These are phyloP conservation scores for Gaeumannomyces tritici DNA, from an alignment of 2,329 filamentous ascomycete genomes.

Conservation along the genomic window DNA sequence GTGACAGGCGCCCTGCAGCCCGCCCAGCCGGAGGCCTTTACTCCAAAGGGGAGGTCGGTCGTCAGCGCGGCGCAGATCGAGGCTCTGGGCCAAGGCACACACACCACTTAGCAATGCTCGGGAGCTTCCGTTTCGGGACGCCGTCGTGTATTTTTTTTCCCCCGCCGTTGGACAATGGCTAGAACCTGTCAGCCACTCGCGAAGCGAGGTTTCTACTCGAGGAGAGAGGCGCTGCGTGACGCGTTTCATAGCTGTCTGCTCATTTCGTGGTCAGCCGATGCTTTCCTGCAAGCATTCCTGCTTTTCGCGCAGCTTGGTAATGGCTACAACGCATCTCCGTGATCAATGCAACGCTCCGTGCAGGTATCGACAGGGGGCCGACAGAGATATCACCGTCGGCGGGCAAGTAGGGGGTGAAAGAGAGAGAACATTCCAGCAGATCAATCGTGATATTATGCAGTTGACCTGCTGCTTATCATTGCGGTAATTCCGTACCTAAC, in stretches of 20 bases:
- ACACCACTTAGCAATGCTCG: not conserved
- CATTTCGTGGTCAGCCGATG: not conserved
- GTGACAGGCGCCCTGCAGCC: not conserved
- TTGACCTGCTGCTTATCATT: not conserved
- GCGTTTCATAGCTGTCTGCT: not conserved
- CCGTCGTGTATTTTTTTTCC: too few relatives aligned
- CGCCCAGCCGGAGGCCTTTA: not conserved
- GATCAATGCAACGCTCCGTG: too few relatives aligned
- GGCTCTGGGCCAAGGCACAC: not conserved
- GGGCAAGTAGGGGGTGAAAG: too few relatives aligned
- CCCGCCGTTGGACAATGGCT: not conserved
- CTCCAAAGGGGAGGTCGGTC: not conserved
- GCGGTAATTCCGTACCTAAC: not conserved
- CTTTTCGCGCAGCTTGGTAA: too few relatives aligned
- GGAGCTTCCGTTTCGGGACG: too few relatives aligned
- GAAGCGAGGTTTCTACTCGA: not conserved
- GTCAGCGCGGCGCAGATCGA: not conserved
- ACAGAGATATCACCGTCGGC: too few relatives aligned
- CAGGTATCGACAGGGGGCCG: too few relatives aligned
- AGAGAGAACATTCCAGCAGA: too few relatives aligned
- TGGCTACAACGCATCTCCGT: too few relatives aligned
- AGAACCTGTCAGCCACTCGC: too few relatives aligned
- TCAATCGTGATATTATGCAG: not conserved
- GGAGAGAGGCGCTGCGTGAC: not conserved
- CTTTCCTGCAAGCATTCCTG: not conserved